These are phyloP conservation scores for Cantharellus anzutake DNA, from an alignment of 768 basidiomycete species.

Conservation along the genomic window DNA sequence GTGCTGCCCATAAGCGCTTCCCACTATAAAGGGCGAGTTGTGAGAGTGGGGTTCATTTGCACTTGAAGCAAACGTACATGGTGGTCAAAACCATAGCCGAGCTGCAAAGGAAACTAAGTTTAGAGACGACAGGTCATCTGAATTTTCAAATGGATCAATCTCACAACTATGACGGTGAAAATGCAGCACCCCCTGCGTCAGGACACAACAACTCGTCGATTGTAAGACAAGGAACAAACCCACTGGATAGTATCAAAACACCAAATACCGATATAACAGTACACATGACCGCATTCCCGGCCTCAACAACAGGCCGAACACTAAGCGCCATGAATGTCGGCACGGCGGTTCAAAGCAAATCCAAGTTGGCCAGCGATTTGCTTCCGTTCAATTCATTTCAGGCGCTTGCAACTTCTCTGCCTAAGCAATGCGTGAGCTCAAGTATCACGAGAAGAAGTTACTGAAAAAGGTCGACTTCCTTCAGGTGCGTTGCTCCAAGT, in stretches of 20 bases:
- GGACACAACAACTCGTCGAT: neutral
- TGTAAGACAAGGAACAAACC: neutral
- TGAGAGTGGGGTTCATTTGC: too few relatives aligned
- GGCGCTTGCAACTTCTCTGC: neutral
- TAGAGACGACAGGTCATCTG: neutral
- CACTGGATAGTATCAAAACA: conserved; percentile 16
- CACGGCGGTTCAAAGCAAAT: neutral
- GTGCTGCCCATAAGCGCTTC: conserved; percentile 21
- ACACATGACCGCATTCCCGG: conserved; percentile 10
- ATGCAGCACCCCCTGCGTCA: neutral
- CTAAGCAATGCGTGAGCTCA: conserved; percentile 61
- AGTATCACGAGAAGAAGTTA: conserved; percentile 88
- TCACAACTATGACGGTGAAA: neutral
- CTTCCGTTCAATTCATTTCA: neutral
- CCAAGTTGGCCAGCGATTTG: neutral
- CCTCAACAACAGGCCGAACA: neutral
- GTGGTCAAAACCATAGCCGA: conserved; percentile 8
- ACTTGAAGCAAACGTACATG: neutral
- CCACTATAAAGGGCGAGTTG: conserved; percentile 9
- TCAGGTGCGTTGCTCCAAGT: conserved; percentile 33
- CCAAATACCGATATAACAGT: conserved; percentile 19
- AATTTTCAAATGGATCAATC: neutral
- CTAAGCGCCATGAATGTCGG: neutral
- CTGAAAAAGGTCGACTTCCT: conserved; percentile 96
- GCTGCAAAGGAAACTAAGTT: neutral